Conservation (phyloP, 2,329 filamentous ascomycete genomes). For the Xylariales sp. region DNA sequence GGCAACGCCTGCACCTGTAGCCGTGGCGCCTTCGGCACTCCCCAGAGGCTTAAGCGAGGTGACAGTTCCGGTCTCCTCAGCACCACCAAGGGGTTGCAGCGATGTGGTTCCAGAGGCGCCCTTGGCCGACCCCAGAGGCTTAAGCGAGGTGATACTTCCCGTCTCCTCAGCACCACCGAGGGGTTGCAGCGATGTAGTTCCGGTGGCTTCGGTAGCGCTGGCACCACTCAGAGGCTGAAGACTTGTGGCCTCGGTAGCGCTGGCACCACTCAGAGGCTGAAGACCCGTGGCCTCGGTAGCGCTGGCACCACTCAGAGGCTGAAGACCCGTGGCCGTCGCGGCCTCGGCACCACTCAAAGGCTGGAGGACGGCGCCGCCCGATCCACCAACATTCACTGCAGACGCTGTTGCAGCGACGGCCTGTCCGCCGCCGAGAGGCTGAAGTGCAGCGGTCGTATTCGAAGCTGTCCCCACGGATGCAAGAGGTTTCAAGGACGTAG, state of each 20-base stretch:
- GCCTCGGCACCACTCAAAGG: background rate
- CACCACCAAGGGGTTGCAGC: background rate
- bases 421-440: background rate
- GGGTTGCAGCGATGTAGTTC: background rate
- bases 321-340: background rate
- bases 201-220: background rate
- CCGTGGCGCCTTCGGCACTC: background rate
- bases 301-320: background rate
- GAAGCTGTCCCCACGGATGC: background rate
- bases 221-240: no score
- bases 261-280: background rate
- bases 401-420: background rate
- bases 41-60: constrained; percentile 4
- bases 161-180: background rate
- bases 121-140: no score
- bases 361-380: background rate
- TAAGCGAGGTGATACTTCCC: background rate
- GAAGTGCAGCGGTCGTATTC: constrained; percentile 1
- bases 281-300: background rate
- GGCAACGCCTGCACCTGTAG: constrained; percentile 3
- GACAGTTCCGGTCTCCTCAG: background rate
- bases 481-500: background rate
- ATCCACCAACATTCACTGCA: background rate
- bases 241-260: background rate
- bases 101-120: background rate